These are phyloP conservation scores for Penicillium sp. DNA, from an alignment of 2,329 filamentous ascomycete species.

Conservation along the genomic window DNA sequence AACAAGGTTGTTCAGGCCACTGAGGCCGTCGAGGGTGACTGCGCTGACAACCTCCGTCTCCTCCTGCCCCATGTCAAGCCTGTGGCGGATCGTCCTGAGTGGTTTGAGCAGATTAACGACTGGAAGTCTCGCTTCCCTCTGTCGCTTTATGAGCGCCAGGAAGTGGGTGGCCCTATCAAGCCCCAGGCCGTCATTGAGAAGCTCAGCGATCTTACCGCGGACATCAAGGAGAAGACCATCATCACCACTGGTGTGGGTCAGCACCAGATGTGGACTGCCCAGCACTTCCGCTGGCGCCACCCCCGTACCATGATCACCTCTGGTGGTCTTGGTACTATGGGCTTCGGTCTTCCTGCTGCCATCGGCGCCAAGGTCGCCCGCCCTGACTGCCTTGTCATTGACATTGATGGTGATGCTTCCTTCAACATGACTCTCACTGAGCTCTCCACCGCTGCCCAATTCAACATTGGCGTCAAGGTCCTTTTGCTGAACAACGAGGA, in stretches of 20 bases:
- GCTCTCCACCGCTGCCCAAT: constrained; percentile 88
- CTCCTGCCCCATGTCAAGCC: constrained; percentile 72
- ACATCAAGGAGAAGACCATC: constrained; percentile 79
- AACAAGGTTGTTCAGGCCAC: constrained; percentile 98
- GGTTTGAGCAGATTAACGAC: constrained; percentile 83
- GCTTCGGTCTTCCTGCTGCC: constrained; percentile 88
- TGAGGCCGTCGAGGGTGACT: constrained; percentile 92
- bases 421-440: constrained; percentile 99
- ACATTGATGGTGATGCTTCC: constrained; percentile 97
- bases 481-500: constrained; percentile 96
- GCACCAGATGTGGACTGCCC: constrained; percentile 98
- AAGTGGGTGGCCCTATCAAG: constrained; percentile 79
- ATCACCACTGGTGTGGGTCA: constrained; percentile 95
- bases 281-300: constrained; percentile 92
- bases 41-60: constrained; percentile 72
- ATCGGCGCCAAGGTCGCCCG: constrained; percentile 91
- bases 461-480: constrained; percentile 94
- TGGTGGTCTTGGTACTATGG: constrained; percentile 94
- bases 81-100: constrained; percentile 70
- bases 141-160: constrained; percentile 74
- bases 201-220: constrained; percentile 77
- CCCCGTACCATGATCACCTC: constrained; percentile 95
- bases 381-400: constrained; percentile 81
- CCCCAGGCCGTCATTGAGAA: constrained; percentile 91
- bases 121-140: constrained; percentile 95